phyloP scores from a whole-genome alignment of 352 stramenopile genomes.

The Pythium dissotocum region DNA sequence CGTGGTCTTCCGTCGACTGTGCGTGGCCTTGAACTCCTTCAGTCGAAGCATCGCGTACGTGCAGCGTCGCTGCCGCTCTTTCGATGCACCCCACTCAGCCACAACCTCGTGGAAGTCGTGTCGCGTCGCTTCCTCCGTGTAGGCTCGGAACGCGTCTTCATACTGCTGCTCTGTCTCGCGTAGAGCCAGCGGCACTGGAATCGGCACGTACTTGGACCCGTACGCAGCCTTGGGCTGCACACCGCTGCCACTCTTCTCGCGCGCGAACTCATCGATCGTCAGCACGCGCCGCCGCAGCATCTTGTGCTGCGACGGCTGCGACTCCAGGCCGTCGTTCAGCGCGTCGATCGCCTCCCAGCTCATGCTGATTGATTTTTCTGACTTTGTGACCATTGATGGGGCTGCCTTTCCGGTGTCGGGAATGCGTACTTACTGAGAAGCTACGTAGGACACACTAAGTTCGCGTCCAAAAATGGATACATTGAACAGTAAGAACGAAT shows the following conservation, averaged over 20 bases:
- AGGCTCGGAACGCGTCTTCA: not conserved
- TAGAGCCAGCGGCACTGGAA: constrained; percentile 8
- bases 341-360: not conserved
- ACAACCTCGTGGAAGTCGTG: not conserved
- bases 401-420: too few relatives aligned
- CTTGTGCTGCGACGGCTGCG: not conserved
- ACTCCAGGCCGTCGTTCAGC: too few relatives aligned
- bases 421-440: too few relatives aligned
- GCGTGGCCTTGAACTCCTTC: not conserved
- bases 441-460: too few relatives aligned
- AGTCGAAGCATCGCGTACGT: not conserved
- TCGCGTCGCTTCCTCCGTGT: not conserved
- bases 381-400: not conserved
- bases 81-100: not conserved
- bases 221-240: constrained; percentile 4
- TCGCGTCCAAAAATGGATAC: too few relatives aligned
- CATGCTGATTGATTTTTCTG: not conserved
- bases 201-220: not conserved
- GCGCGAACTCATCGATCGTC: not conserved
- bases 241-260: not conserved
- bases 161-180: constrained; percentile 13
- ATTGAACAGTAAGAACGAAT: too few relatives aligned
- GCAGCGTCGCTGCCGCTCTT: not conserved
- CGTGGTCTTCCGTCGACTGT: not conserved
- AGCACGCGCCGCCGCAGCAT: not conserved